Evolutionary conservation across 768 basidiomycete genomes (phyloP), one percentile per base, ranked within the genome.

Genomic region (Macrolepiota dolichaula): DNA sequence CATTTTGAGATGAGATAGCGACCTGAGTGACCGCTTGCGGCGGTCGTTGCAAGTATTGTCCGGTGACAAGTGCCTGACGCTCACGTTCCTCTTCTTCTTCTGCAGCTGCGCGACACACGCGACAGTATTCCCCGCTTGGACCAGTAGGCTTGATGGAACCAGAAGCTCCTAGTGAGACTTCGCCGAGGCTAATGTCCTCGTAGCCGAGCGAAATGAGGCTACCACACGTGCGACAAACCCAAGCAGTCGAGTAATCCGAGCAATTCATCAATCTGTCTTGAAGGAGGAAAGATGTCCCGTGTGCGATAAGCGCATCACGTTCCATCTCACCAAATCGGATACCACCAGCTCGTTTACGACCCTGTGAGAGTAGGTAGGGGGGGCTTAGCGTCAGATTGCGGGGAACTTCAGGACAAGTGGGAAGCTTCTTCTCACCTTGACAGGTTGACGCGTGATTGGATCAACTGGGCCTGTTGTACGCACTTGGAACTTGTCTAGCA

Each of bases 271-370:
- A 77, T 60, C 97, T 84, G 76, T 99, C 97, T 79, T 99, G 97
- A 24, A 99, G 85, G 42, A 99, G 82, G 88, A 97, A 99, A 1
- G 96, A 95, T 13, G 97, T 97, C 49, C 97, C 97, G 74, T 99
- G 97, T 2, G 97, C 97, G 66, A 99, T 96, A 55, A 99, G 84
- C 11, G 97, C 97, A 71, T 99, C 97, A 56, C 97, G 91, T 75
- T 99, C 97, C 97, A 99, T 99, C 79, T 99, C 97, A 68, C 97
- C 97, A 72, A 99, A 98, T 58, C 97, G 95, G 70, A 99, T 99
- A 69, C 97, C 97, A 68, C 97, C 97, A 47, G 92, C 94, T 57
- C 95, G 91, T 84, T 98, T 98, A 63, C 97, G 91, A 59, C 97
- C 97, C 95, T 94, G 65, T 6, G n/a, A 52, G 54, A 5, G 42